Base-by-base conservation (phyloP, 805 yeast genomes). In the Ogataea thermomethanolica region DNA sequence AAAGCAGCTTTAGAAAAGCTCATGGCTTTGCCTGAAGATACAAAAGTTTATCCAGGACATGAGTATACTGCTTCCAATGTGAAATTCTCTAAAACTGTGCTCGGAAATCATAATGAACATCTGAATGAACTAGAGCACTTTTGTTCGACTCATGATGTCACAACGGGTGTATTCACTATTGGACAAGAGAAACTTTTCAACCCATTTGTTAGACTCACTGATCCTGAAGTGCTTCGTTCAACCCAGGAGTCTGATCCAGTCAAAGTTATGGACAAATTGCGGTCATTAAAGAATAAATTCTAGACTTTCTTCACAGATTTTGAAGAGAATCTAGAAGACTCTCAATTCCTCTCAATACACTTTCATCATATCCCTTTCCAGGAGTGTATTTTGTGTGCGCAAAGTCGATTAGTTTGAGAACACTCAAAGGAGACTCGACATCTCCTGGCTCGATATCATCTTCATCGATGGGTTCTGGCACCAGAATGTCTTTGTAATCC, bases 11-110 rank as follows among this genome's bases (percentile, higher is more conserved):
- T 93, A 53, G 79, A 78, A 51, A 60, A 66, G 13, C 68, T 93
- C 44, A 83, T 73, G 3, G 52, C 55, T 21, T 69, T 91, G 37
- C 90, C 95, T 0, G 62, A 66, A 14, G 82, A 78, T 8, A 88
- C 97, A 0, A 60, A 62, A 27, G 89, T 90, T 2, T 91, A 78
- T 57, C 91, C 97, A 2, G 99, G 99, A 2, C 99, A 93, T 62
- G 99, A 93, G 65, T 93, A 93, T 65, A 93, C 99, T 5, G 74
- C 71, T 51, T 71, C 85, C 20, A 91, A 93, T 59, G 82, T 84
- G 15, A 76, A 73, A 49, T 93, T 93, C 61, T 86, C 93, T 13
- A 73, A 77, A 49, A 71, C 80, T 2, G 78, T 85, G 1, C 59
- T 87, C 40, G 61, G 62, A 5, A 59, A 69, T 32, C 66, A 73